A percentile compares a stretch with the other conserved stretches of the same genome.
Evolutionary conservation across 2,329 filamentous ascomycete genomes (phyloP).

Genomic region (Pestalotiopsis sp.): DNA sequence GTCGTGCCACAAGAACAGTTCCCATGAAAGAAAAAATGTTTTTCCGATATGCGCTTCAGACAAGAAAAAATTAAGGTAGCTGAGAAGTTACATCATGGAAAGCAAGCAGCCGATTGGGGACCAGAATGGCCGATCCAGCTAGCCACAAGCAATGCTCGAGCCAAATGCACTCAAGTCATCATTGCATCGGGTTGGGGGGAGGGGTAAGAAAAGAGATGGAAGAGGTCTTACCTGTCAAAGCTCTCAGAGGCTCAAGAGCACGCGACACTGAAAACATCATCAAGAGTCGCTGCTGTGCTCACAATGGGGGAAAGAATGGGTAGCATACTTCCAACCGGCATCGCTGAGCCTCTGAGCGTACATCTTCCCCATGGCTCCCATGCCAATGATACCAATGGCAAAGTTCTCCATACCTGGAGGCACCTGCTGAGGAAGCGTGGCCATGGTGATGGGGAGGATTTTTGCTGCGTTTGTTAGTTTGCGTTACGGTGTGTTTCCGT

Average conservation of each 20-base stretch:
- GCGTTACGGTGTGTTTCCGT: neutral
- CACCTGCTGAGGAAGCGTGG: constrained; percentile 23
- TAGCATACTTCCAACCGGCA: constrained; percentile 90
- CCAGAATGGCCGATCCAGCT: constrained; percentile 75
- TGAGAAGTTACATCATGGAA: constrained; percentile 99
- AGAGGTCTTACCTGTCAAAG: constrained; percentile 39
- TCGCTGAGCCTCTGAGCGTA: constrained; percentile 86
- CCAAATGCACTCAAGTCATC: constrained; percentile 99
- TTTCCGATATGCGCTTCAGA: constrained; percentile 66
- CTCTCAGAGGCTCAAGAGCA: constrained; percentile 23
- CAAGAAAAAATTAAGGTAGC: constrained; percentile 87
- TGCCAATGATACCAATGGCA: constrained; percentile 91
- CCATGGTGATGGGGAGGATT: constrained; percentile 16
- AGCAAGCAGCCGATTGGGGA: constrained; percentile 59
- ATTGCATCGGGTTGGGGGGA: constrained; percentile 44
- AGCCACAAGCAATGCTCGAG: constrained; percentile 86
- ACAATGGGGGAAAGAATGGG: constrained; percentile 27
- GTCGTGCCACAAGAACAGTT: neutral
- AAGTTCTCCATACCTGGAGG: constrained; percentile 65
- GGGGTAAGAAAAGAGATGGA: neutral
- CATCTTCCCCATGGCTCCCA: constrained; percentile 99
- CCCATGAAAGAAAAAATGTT: constrained; percentile 16
- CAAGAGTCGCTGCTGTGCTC: neutral
- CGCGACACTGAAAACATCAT: neutral
- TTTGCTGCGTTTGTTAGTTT: neutral